phyloP scores from a whole-genome alignment of 495 filamentous ascomycete species.

The Penicillium flavigenum region DNA sequence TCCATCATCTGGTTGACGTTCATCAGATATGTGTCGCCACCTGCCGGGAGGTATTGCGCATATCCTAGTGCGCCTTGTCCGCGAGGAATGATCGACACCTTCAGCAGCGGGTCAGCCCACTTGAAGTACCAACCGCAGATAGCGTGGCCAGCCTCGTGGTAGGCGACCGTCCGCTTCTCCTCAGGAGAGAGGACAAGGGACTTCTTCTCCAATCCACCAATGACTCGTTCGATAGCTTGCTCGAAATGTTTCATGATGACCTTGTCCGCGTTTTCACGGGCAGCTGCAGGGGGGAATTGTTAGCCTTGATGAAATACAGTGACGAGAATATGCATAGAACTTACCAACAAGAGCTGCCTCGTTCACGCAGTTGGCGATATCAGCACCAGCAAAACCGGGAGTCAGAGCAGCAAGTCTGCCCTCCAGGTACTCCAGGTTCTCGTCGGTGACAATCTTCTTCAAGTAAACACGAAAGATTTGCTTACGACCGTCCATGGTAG shows the following conservation, averaged over 20 bases:
- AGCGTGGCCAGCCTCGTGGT: conserved; percentile 97
- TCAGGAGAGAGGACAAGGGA: conserved; percentile 87
- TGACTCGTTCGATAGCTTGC: conserved; percentile 93
- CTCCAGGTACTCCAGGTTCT: conserved; percentile 81
- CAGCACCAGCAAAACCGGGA: conserved; percentile 93
- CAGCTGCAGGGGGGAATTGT: conserved; percentile 57
- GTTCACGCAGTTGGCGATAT: conserved; percentile 98
- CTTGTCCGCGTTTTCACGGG: conserved; percentile 69
- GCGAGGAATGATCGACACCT: conserved; percentile 97
- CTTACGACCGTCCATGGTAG: conserved; percentile 94
- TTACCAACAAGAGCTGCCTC: conserved; percentile 95
- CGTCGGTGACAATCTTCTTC: conserved; percentile 85
- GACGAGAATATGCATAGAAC: conserved; percentile 29
- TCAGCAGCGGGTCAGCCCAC: conserved; percentile 93
- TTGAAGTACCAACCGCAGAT: conserved; percentile 98
- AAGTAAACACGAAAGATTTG: conserved; percentile 95
- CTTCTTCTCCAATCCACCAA: conserved; percentile 95
- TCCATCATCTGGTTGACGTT: conserved; percentile 96
- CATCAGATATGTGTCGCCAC: conserved; percentile 87
- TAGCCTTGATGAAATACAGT: conserved; percentile 24
- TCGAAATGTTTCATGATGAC: conserved; percentile 92
- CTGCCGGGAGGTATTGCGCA: conserved; percentile 89
- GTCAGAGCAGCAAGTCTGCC: conserved; percentile 89
- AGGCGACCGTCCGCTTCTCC: conserved; percentile 93
- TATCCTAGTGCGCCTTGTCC: conserved; percentile 92